Base-by-base conservation (phyloP, 1,284 basidiomycete species). In the Mycena sp. region DNA sequence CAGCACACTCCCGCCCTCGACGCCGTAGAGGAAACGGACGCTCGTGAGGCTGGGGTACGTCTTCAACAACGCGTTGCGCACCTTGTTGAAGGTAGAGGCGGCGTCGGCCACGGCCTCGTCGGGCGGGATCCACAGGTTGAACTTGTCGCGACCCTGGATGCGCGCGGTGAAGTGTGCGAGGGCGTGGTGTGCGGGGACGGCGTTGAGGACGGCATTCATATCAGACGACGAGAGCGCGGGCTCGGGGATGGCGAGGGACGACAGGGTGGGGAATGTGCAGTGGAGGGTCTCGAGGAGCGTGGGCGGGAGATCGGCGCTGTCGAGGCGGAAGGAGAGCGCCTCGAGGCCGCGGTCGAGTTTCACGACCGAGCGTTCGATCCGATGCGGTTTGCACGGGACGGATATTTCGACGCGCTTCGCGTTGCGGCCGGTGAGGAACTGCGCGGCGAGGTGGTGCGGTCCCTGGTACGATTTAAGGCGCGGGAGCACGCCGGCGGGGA, bases 51-150 rank as follows among this genome's bases (percentile, higher is more conserved):
- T n/a, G 1, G 58, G 58, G 32, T 61, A 60, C 25, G 51, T 46
- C 28, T 60, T 44, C 29, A 52, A 11, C 38, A 60, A 26, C 49
- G 51, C 38, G 6, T 4, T 23, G 19, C 35, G 21, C 17, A 61
- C 50, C 51, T 61, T 61, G 3, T n/a, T 21, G n/a, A 61, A 54
- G n/a, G 41, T 54, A 12, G 28, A 21, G 0, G 28, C 35, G 1
- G 58, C 58, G 25, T 53, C 58, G 7, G 43, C 50, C 2, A 23
- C 58, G 17, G 40, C 38, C 58, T 60, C 58, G 29, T 19, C 58
- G 17, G 49, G 58, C 48, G 58, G 58, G 51, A 61, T 48, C 58
- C 58, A 61, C n/a, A 61, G 23, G 41, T 38, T 48, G 51, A 37
- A 54, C 51, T 54, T 53, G 43, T 61, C 58, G 16, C 50, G 51